Percentiles rank a stretch among this genome's conserved stretches.
Conservation (phyloP, 352 stramenopile genomes). For the Pythium scleroteichum region DNA sequence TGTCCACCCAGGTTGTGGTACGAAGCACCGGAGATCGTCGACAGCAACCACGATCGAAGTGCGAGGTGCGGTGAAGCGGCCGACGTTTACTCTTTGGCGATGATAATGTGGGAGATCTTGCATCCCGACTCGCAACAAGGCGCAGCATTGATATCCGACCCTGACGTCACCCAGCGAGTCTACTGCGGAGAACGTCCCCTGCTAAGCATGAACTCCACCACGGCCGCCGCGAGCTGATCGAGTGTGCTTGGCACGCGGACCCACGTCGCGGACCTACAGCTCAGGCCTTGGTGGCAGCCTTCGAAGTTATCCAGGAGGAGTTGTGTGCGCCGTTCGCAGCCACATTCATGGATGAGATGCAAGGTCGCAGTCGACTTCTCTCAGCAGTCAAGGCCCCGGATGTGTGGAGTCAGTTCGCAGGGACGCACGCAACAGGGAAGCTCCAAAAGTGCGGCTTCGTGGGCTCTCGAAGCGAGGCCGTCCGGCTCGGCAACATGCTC, state of each 20-base stretch:
- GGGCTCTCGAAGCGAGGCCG: conserved; percentile 16
- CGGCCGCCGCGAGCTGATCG: conserved; percentile 55
- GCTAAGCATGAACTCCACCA: conserved; percentile 37
- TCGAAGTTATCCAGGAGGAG: conserved; percentile 71
- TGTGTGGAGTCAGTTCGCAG: conserved; percentile 23
- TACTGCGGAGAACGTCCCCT: conserved; percentile 36
- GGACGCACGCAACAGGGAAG: conserved; percentile 19
- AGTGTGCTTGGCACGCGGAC: conserved; percentile 49
- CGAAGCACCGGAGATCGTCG: conserved; percentile 60
- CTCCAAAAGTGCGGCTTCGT: conserved; percentile 11
- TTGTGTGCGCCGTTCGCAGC: conserved; percentile 41
- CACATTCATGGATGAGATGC: conserved; percentile 48
- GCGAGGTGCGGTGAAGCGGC: conserved; percentile 40
- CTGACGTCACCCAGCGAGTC: conserved; percentile 39
- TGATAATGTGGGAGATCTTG: conserved; percentile 60
- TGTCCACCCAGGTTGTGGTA: conserved; percentile 16
- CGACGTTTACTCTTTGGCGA: conserved; percentile 48
- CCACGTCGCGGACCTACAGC: conserved; percentile 46
- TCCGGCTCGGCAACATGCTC: conserved; percentile 34
- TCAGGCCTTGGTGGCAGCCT: conserved; percentile 40
- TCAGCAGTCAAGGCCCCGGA: neutral
- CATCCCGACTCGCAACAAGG: conserved; percentile 19
- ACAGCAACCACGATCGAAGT: conserved; percentile 20
- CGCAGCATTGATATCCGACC: conserved; percentile 8
- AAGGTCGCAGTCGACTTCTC: conserved; percentile 31